phyloP scores from a whole-genome alignment of 1,284 basidiomycete species.

The Cryptococcus wingfieldii region DNA sequence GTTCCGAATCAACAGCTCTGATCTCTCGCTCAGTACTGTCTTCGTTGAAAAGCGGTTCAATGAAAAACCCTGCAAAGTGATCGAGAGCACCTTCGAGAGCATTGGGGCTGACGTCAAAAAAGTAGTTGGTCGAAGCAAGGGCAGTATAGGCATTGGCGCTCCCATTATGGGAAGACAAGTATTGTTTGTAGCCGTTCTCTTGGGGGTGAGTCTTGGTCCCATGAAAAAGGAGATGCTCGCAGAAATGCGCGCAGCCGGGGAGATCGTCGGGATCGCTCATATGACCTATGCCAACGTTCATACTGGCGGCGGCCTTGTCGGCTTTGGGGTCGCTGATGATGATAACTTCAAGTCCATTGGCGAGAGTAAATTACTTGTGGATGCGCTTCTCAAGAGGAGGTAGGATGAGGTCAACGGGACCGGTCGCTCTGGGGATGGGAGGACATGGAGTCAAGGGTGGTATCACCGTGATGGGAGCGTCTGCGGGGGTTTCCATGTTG shows the following conservation, averaged over 20 bases:
- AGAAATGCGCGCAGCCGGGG: constrained; percentile 49
- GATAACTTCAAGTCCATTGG: constrained; percentile 82
- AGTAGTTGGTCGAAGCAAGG: constrained; percentile 79
- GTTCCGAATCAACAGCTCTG: constrained; percentile 95
- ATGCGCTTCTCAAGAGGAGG: constrained; percentile 67
- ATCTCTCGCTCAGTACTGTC: constrained; percentile 9
- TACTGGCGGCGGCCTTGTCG: constrained; percentile 90
- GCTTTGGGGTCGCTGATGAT: constrained; percentile 80
- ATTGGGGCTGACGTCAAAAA: constrained; percentile 78
- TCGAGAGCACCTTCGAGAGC: constrained; percentile 79
- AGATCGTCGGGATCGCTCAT: constrained; percentile 80
- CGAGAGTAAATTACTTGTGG: constrained; percentile 73
- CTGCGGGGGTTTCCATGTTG: neutral
- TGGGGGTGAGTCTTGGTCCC: constrained; percentile 63
- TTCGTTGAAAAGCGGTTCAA: constrained; percentile 77
- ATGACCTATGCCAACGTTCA: constrained; percentile 96
- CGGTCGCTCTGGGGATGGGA: constrained; percentile 33
- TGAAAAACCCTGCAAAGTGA: constrained; percentile 92
- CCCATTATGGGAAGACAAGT: constrained; percentile 87
- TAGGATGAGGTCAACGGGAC: constrained; percentile 56
- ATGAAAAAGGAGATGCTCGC: constrained; percentile 90
- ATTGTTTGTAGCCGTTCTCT: constrained; percentile 92
- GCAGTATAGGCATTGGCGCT: constrained; percentile 91
- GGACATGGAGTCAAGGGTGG: constrained; percentile 28
- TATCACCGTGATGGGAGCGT: neutral